Conservation (phyloP, 2,329 filamentous ascomycete species). For the Diaporthe sp. region DNA sequence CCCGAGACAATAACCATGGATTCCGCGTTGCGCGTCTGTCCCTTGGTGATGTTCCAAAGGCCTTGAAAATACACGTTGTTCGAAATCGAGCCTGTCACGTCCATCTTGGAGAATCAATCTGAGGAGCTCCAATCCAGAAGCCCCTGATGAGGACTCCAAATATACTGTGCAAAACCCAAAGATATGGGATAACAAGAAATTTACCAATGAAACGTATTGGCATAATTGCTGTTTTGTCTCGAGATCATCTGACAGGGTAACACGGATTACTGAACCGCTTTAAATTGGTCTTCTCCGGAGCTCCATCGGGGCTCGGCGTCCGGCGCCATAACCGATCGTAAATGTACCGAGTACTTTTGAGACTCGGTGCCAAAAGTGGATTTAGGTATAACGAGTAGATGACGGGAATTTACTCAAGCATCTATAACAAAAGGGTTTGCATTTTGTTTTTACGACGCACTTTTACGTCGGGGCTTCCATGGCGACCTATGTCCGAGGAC, state of each 20-base stretch:
- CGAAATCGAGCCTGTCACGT: background rate
- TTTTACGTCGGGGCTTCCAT: too few species aligned
- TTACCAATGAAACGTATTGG: too few species aligned
- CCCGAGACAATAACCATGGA: background rate
- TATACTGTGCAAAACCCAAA: background rate
- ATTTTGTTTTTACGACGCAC: too few species aligned
- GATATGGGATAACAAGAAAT: background rate
- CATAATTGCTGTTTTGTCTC: rapidly evolving
- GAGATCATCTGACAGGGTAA: background rate
- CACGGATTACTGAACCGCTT: background rate
- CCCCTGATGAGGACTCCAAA: background rate
- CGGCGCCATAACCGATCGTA: background rate
- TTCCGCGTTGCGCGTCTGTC: background rate
- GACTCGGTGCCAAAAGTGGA: background rate
- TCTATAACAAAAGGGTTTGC: rapidly evolving
- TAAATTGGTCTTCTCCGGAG: background rate
- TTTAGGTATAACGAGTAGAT: too few species aligned
- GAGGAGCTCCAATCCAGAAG: background rate
- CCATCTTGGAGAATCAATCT: background rate
- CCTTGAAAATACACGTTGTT: background rate
- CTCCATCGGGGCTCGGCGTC: background rate
- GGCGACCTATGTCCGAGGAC: too few species aligned
- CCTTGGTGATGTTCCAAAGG: background rate
- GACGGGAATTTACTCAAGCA: background rate
- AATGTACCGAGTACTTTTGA: background rate